phyloP scores from a whole-genome alignment of 2,329 filamentous ascomycete genomes.

The Penicillium sp. region DNA sequence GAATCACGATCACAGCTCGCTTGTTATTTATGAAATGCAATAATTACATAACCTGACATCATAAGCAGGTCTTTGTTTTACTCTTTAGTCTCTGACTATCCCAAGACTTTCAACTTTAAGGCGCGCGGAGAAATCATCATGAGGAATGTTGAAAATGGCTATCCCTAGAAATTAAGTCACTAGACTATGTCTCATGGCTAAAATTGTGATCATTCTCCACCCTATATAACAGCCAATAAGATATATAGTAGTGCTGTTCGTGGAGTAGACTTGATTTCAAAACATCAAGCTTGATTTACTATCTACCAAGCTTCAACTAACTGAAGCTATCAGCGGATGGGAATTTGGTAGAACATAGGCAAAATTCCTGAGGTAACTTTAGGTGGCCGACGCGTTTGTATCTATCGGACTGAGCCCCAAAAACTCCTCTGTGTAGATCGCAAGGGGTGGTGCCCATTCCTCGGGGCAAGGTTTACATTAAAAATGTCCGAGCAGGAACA shows the following conservation, averaged over 20 bases:
- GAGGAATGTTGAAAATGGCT: constrained; percentile 7
- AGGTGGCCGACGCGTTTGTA: not conserved
- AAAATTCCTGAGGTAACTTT: not conserved
- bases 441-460: constrained; percentile 10
- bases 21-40: no score
- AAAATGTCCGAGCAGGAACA: constrained; percentile 2
- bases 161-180: constrained; percentile 5
- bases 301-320: not conserved
- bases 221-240: not conserved
- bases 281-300: not conserved
- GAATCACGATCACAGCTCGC: not conserved
- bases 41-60: not conserved
- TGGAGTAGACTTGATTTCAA: not conserved
- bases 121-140: not conserved
- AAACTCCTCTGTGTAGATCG: not conserved
- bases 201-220: not conserved
- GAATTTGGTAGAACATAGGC: not conserved
- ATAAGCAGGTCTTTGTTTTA: not conserved
- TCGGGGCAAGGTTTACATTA: constrained; percentile 1
- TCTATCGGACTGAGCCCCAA: not conserved
- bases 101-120: not conserved
- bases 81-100: not conserved
- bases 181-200: not conserved
- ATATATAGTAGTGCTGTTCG: not conserved
- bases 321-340: not conserved